phyloP scores from a whole-genome alignment of 371 early-diverging fungal species.

The Entomophthora muscae region DNA sequence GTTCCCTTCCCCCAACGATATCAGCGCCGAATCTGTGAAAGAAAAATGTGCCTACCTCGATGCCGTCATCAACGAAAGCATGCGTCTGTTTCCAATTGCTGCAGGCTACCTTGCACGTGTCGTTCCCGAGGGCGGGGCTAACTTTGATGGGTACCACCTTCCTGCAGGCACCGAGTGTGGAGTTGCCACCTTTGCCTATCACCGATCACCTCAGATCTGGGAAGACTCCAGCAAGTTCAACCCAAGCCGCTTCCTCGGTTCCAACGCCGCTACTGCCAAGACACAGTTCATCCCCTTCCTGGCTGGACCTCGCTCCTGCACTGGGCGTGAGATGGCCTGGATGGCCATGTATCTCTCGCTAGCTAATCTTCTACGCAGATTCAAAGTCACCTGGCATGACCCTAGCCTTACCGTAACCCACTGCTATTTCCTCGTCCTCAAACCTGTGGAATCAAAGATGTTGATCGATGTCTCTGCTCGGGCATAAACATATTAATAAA shows the following conservation, averaged over 20 bases:
- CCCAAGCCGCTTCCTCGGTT: not conserved
- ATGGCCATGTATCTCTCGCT: not conserved
- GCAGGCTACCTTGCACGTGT: conserved; percentile 10
- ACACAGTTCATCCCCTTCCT: not conserved
- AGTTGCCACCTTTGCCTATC: not conserved
- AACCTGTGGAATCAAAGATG: not conserved
- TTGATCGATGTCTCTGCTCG: not conserved
- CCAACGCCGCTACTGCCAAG: not conserved
- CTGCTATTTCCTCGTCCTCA: not conserved
- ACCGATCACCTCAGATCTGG: not conserved
- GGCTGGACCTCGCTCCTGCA: not conserved
- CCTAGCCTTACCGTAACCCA: not conserved
- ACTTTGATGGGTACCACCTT: conserved; percentile 10
- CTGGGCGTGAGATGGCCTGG: conserved; percentile 5
- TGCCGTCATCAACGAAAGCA: conserved; percentile 15
- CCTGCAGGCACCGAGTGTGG: conserved; percentile 6
- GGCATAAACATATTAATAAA: too few relatives aligned
- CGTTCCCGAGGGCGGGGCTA: conserved; percentile 6
- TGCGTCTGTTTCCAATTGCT: conserved; percentile 15
- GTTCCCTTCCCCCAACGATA: not conserved
- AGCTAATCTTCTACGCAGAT: not conserved
- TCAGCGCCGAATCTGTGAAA: conserved; percentile 12
- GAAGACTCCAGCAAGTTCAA: not conserved
- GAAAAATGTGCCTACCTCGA: conserved; percentile 15
- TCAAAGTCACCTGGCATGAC: not conserved